Evolutionary conservation across 2,329 filamentous ascomycete genomes (phyloP).

Genomic region (Penicillium oxalicum): DNA sequence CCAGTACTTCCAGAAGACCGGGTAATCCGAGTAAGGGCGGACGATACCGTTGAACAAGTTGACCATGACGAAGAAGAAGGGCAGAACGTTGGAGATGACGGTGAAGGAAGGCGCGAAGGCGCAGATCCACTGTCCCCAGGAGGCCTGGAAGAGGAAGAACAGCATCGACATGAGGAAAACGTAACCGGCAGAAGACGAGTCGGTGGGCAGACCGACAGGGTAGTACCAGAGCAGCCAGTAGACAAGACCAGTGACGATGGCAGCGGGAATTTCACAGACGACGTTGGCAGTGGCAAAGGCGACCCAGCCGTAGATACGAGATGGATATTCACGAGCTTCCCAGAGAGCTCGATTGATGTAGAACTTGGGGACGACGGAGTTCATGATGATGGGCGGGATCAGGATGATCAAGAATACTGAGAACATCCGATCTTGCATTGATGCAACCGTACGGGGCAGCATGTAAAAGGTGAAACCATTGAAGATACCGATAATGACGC

Average conservation of each 20-base stretch:
- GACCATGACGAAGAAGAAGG: conserved; percentile 77
- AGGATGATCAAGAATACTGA: conserved; percentile 61
- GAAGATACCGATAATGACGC: conserved; percentile 67
- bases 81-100: conserved; percentile 67
- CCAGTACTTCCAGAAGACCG: conserved; percentile 69
- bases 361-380: conserved; percentile 71
- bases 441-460: conserved; percentile 58
- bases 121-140: conserved; percentile 79
- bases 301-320: conserved; percentile 70
- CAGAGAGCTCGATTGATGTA: conserved; percentile 66
- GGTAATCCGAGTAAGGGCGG: conserved; percentile 58
- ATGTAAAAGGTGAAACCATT: conserved; percentile 75
- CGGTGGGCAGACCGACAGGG: conserved; percentile 62
- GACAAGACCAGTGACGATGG: conserved; percentile 57
- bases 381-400: conserved; percentile 65
- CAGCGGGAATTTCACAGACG: conserved; percentile 65
- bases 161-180: conserved; percentile 72
- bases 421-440: conserved; percentile 75
- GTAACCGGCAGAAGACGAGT: conserved; percentile 63
- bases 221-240: conserved; percentile 77
- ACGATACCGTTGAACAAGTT: conserved; percentile 72
- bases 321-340: conserved; percentile 67
- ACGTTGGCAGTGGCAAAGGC: conserved; percentile 70
- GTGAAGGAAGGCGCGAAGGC: conserved; percentile 75
- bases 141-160: conserved; percentile 69